These are phyloP conservation scores for Fusarium devonianum DNA, from an alignment of 2,329 filamentous ascomycete genomes.

Conservation along the genomic window DNA sequence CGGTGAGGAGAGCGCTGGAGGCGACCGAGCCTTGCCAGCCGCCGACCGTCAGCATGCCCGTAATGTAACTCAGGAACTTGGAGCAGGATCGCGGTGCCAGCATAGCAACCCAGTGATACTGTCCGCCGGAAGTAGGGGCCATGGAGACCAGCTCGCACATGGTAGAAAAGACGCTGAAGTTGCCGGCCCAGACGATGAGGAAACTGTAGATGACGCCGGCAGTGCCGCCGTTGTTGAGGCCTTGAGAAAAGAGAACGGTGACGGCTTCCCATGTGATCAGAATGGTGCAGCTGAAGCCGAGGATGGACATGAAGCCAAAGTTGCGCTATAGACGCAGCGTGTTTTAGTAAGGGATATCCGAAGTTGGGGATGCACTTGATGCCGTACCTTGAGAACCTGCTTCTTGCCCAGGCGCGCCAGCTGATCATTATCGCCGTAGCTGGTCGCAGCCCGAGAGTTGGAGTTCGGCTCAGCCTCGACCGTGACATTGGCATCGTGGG, in stretches of 20 bases:
- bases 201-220: constrained; percentile 62
- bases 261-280: constrained; percentile 61
- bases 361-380: background rate
- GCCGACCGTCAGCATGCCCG: constrained; percentile 58
- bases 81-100: constrained; percentile 56
- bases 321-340: constrained; percentile 47
- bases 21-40: constrained; percentile 51
- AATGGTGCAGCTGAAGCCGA: constrained; percentile 61
- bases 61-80: constrained; percentile 61
- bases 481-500: constrained; percentile 10
- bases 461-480: constrained; percentile 31
- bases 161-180: constrained; percentile 52
- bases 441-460: constrained; percentile 10
- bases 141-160: constrained; percentile 54
- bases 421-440: constrained; percentile 37
- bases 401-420: constrained; percentile 43
- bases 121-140: constrained; percentile 61
- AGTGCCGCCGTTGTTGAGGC: constrained; percentile 58
- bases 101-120: constrained; percentile 68
- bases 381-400: constrained; percentile 38
- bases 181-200: constrained; percentile 56
- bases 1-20: constrained; percentile 52
- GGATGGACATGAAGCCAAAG: constrained; percentile 58
- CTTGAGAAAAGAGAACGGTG: constrained; percentile 45
- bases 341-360: background rate